These are phyloP conservation scores for Colletotrichum sp. DNA, from an alignment of 2,329 filamentous ascomycete genomes.

Conservation along the genomic window DNA sequence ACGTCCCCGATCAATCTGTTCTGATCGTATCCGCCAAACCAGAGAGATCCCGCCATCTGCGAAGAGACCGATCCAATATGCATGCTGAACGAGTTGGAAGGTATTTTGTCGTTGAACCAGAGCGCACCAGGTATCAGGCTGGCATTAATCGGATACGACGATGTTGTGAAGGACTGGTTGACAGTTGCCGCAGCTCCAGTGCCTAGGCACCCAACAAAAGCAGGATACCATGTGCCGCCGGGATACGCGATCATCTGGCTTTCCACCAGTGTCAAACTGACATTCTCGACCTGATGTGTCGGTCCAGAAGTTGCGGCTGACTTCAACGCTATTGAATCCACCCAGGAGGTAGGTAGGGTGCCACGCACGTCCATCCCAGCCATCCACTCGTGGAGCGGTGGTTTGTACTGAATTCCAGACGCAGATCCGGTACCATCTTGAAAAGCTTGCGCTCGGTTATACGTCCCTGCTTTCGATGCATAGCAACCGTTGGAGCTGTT, in stretches of 20 bases:
- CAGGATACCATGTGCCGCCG: conserved; percentile 30
- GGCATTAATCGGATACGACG: conserved; percentile 28
- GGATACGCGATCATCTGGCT: conserved; percentile 32
- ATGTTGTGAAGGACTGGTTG: conserved; percentile 30
- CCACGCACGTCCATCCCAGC: conserved; percentile 24
- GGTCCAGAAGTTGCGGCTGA: not conserved
- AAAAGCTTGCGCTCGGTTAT: conserved; percentile 22
- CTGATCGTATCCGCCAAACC: conserved; percentile 45
- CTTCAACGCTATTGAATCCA: not conserved
- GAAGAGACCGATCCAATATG: conserved; percentile 43
- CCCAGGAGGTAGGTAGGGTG: not conserved
- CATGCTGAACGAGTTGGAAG: conserved; percentile 45
- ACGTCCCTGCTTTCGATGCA: conserved; percentile 29
- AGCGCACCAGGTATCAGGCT: conserved; percentile 34
- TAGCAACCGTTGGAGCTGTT: conserved; percentile 27
- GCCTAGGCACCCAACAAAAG: conserved; percentile 34
- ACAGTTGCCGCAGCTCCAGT: conserved; percentile 29
- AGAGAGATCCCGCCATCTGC: conserved; percentile 37
- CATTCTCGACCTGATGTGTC: conserved; percentile 23
- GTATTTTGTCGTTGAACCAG: conserved; percentile 25
- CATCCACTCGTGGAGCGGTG: conserved; percentile 25
- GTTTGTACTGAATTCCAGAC: not conserved
- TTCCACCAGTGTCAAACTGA: conserved; percentile 29
- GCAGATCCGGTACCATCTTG: not conserved
- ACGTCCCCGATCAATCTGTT: conserved; percentile 40